These are phyloP conservation scores for Neofusicoccum ribis DNA, from an alignment of 2,329 filamentous ascomycete genomes.

Conservation along the genomic window DNA sequence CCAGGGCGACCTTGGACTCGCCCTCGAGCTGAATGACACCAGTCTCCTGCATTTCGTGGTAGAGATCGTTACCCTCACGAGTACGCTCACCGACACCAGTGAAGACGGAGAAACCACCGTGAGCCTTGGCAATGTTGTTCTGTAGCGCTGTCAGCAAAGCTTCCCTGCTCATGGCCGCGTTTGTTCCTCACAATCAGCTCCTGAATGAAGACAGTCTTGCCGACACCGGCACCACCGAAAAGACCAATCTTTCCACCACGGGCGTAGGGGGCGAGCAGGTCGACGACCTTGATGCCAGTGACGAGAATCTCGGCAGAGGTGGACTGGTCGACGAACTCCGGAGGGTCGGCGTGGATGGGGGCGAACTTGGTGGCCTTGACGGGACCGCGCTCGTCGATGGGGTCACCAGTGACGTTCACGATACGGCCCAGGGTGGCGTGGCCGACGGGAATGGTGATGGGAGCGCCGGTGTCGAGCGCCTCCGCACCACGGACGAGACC, in stretches of 20 bases:
- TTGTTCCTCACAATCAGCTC: constrained; percentile 76
- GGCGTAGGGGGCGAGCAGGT: constrained; percentile 96
- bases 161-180: not conserved
- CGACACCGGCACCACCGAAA: constrained; percentile 99
- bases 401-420: constrained; percentile 99
- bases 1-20: constrained; percentile 98
- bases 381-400: constrained; percentile 98
- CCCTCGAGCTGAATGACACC: constrained; percentile 99
- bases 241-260: constrained; percentile 99
- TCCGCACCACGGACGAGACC: constrained; percentile 93
- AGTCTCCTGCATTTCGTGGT: constrained; percentile 99
- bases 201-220: constrained; percentile 99
- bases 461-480: constrained; percentile 84
- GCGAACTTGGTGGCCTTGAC: constrained; percentile 87
- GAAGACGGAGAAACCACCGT: constrained; percentile 99
- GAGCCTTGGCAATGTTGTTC: constrained; percentile 99
- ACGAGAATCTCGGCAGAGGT: constrained; percentile 94
- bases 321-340: constrained; percentile 91
- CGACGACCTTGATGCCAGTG: constrained; percentile 99
- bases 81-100: constrained; percentile 99
- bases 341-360: constrained; percentile 93
- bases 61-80: constrained; percentile 99
- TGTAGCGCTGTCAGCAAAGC: constrained; percentile 37
- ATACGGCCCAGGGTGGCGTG: constrained; percentile 94
- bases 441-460: constrained; percentile 96